These are phyloP conservation scores for Noccaea caerulescens DNA, from an alignment of 345 rosid species.

Conservation along the genomic window DNA sequence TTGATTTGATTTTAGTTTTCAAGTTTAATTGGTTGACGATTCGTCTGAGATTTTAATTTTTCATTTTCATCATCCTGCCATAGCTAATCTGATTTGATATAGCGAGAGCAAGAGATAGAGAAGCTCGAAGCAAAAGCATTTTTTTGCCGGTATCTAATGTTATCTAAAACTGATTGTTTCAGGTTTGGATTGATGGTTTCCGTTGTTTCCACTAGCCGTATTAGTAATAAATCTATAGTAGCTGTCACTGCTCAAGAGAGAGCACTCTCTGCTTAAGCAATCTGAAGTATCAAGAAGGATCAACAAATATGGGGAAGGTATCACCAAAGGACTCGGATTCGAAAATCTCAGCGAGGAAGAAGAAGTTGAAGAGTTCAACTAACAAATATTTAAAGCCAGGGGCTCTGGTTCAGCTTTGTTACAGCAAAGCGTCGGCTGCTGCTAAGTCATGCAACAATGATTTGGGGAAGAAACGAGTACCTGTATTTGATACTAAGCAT, in stretches of 20 bases:
- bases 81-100: neutral
- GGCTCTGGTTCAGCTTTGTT: slow-evolving; percentile 75
- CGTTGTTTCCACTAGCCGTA: neutral
- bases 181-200: slow-evolving; percentile 33
- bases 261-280: neutral
- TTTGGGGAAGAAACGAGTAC: slow-evolving; percentile 72
- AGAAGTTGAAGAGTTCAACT: slow-evolving; percentile 57
- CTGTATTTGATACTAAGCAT: slow-evolving; percentile 53
- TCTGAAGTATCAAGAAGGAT: neutral
- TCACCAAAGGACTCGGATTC: slow-evolving; percentile 56
- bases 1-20: neutral
- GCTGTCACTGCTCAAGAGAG: slow-evolving; percentile 8
- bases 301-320: slow-evolving; percentile 65
- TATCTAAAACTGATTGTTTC: slow-evolving; percentile 12
- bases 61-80: neutral
- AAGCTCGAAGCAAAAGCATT: neutral
- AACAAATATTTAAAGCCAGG: slow-evolving; percentile 81
- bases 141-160: neutral
- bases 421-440: slow-evolving; percentile 51
- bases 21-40: neutral
- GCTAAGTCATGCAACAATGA: slow-evolving; percentile 73
- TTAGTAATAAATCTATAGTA: slow-evolving; percentile 3
- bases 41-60: neutral
- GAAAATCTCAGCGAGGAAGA: slow-evolving; percentile 55
- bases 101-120: neutral